These are phyloP conservation scores for Tillandsia fasciculata DNA, from an alignment of 176 grass and related monocot genomes.

Conservation along the genomic window DNA sequence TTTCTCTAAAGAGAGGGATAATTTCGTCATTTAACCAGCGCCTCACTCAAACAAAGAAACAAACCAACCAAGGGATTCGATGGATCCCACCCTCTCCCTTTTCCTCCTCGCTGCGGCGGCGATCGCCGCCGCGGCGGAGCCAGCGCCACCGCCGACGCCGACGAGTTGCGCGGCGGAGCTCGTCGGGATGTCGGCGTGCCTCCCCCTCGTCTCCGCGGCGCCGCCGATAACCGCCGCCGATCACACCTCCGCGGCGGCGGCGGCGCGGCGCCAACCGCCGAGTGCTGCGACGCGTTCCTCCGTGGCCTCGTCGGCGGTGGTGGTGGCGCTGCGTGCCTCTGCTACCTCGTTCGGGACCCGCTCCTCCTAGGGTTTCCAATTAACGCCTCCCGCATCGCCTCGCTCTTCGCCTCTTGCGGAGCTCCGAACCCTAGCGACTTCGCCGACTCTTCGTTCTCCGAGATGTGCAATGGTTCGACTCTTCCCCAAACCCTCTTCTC, in stretches of 20 bases:
- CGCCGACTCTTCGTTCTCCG: constrained; percentile 6
- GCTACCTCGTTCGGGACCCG: constrained; percentile 40
- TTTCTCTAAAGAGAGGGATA: no score
- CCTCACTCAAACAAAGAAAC: no score
- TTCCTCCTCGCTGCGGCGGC: constrained; percentile 6
- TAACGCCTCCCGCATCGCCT: constrained; percentile 26
- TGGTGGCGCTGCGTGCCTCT: constrained; percentile 24
- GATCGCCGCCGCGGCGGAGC: neutral
- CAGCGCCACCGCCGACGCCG: constrained; percentile 1
- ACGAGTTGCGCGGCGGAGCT: constrained; percentile 25
- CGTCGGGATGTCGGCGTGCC: constrained; percentile 37
- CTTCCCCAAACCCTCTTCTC: neutral
- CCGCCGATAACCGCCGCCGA: neutral
- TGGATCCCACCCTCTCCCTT: constrained; percentile 19
- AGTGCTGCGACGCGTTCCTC: constrained; percentile 44
- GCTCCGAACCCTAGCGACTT: constrained; percentile 20
- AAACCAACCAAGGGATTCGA: neutral
- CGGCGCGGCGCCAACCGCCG: constrained; percentile 12
- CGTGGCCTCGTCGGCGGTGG: constrained; percentile 14
- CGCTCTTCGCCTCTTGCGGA: constrained; percentile 31
- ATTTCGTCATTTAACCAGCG: no score
- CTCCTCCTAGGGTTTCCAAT: constrained; percentile 42
- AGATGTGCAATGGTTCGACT: constrained; percentile 19
- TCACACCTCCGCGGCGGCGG: constrained; percentile 2
- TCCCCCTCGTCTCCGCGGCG: constrained; percentile 28